Percentiles rank a stretch among this genome's conserved stretches.
phyloP scores from a whole-genome alignment of 164 flowering plant genomes.

The Euptelea pleiosperma region DNA sequence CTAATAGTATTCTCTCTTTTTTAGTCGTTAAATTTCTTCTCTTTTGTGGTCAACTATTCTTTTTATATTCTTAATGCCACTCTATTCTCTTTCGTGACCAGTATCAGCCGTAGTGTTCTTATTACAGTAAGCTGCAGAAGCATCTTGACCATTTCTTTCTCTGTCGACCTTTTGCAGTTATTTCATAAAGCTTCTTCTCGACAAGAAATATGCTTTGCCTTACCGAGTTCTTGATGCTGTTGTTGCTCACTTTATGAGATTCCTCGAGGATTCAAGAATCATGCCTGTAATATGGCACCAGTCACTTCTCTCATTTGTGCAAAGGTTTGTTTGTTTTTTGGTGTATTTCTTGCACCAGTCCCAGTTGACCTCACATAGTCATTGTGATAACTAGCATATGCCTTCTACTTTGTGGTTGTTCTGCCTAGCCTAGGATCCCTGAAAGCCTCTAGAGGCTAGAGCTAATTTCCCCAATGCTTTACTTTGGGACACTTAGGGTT shows the following conservation, averaged over 20 bases:
- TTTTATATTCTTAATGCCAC: too few relatives aligned
- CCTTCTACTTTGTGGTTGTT: too few relatives aligned
- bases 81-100: background rate
- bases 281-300: constrained; percentile 99
- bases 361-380: too few relatives aligned
- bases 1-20: background rate
- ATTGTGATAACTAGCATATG: too few relatives aligned
- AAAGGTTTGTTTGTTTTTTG: constrained; percentile 53
- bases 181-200: constrained; percentile 82
- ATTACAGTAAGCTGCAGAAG: constrained; percentile 4
- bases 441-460: too few relatives aligned
- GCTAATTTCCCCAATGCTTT: too few relatives aligned
- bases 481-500: too few relatives aligned
- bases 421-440: too few relatives aligned
- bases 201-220: constrained; percentile 90
- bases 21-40: background rate
- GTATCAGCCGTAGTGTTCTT: background rate
- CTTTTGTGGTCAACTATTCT: background rate
- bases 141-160: constrained; percentile 1
- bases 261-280: constrained; percentile 59
- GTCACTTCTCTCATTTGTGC: constrained; percentile 89
- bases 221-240: constrained; percentile 81
- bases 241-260: constrained; percentile 77
- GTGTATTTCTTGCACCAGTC: too few relatives aligned
- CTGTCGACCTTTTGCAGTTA: constrained; percentile 56